Evolutionary conservation across 1,284 basidiomycete species (phyloP), one percentile per base, ranked within the genome.

Genomic region (Fomitopsis betulina): DNA sequence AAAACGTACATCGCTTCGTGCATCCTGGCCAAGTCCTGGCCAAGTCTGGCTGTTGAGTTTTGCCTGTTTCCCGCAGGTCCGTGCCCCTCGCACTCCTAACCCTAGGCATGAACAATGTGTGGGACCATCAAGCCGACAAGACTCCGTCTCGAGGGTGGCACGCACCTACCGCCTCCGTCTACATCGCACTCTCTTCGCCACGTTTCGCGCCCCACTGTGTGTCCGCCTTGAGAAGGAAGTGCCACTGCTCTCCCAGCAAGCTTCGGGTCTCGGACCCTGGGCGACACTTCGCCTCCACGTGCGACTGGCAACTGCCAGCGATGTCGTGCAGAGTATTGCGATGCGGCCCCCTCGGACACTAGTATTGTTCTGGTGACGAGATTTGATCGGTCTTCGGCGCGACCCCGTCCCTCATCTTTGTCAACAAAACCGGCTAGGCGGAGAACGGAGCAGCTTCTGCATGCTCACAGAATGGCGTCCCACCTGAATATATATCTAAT

Each of bases 61-160:
- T 5, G 25, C 19, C 21, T 9, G 17, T 19, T 9, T 25, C 30
- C n/a, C 21, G 23, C 25, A 56, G 47, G 55, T 57, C 56, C 56
- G 56, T 53, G 56, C 13, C 56, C 56, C 56, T 57, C 56, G 56
- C 56, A 57, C 56, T 57, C 56, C 56, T 57, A 57, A 57, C 56
- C 56, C 56, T 5, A 56, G 23, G 37, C 15, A 21, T 30, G 27
- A 3, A 23, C 35, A 32, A 21, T 19, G 23, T 27, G 53, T 19
- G 32, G 27, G 4, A 32, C n/a, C 7, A 27, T 47, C 9, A 23
- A 15, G 47, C 17, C 32, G 27, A 35, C 25, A 50, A 19, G 27
- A 50, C 19, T 17, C 27, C 17, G 17, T 5, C 15, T 32, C 3
- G 47, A 25, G 47, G n/a, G 47, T 12, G 47, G 47, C 47, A 30